Base-by-base conservation (phyloP, 1,284 basidiomycete genomes). In the Cerrena zonata region DNA sequence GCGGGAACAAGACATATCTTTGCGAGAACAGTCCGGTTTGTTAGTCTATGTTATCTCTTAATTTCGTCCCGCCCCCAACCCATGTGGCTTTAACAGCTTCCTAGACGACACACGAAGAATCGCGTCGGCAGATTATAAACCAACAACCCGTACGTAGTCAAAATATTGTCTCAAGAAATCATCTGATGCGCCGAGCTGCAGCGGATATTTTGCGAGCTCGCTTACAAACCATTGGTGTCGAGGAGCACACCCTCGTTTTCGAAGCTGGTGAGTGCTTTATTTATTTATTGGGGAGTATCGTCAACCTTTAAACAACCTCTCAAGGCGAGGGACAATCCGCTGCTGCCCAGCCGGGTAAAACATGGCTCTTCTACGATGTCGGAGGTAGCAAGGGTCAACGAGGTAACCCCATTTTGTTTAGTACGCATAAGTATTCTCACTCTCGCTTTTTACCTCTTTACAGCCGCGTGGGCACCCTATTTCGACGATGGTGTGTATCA, bases 401-500 rank as follows among this genome's bases (percentile, higher is more conserved):
- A 66, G 77, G 79, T 78, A 47, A 50, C 68, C n/a, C 58, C 25
- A 21, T 25, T 7, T 23, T 5, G 10, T n/a, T n/a, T n/a, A n/a
- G n/a, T n/a, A n/a, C n/a, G n/a, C n/a, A n/a, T 18, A 44, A 22
- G 12, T 12, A 27, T 22, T 12, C 13, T 41, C 12, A 24, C 7
- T 13, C 22, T 39, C 21, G 19, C 38, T 2, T 41, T 41, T 49
- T 25, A 38, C 23, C 47, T 23, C 26, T 1, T 49, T 46, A 21
- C 47, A 81, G 80, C 78, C 48, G 74, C 76, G 2, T 84, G 82
- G 81, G 78, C 78, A 2, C 79, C 81, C 27, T 84, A 75, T 60
- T 83, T 85, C 54, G 80, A 85, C 51, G 78, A 82, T 60, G 77
- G 80, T 81, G 48, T 57, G 21, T 11, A 3, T 24, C 19, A 34